Conservation (phyloP, 495 filamentous ascomycete species). For the Aspergillus incahuasiensis region DNA sequence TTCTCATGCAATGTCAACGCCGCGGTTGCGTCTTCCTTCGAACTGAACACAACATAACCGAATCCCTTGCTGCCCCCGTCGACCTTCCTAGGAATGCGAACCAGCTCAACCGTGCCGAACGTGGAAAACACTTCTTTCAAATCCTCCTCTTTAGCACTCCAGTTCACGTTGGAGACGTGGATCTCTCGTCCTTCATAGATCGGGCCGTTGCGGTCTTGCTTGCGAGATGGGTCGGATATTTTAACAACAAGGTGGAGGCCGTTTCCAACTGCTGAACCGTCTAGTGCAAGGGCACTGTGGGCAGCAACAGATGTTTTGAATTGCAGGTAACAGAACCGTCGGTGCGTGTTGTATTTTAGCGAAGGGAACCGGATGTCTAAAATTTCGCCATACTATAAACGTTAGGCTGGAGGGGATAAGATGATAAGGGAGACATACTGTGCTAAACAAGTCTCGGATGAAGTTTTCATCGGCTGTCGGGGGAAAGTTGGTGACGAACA, state of each 20-base stretch:
- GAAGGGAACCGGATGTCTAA: conserved; percentile 85
- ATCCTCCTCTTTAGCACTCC: conserved; percentile 60
- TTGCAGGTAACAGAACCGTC: conserved; percentile 91
- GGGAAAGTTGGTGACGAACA: conserved; percentile 91
- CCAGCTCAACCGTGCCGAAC: conserved; percentile 67
- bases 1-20: conserved; percentile 67
- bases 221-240: conserved; percentile 75
- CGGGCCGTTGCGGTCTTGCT: conserved; percentile 76
- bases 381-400: conserved; percentile 65
- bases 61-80: conserved; percentile 65
- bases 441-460: conserved; percentile 69
- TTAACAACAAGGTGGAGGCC: conserved; percentile 66
- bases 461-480: conserved; percentile 76
- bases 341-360: conserved; percentile 78
- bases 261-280: conserved; percentile 63
- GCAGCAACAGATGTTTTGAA: conserved; percentile 65
- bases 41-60: conserved; percentile 71
- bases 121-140: conserved; percentile 63
- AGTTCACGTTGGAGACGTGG: conserved; percentile 72
- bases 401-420: conserved; percentile 18
- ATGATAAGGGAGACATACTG: conserved; percentile 34
- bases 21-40: conserved; percentile 66
- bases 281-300: conserved; percentile 60
- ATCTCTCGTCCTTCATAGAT: conserved; percentile 80
- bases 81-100: conserved; percentile 60